phyloP scores from a whole-genome alignment of 371 early-diverging fungal genomes.

The Saksenaea oblongispora region DNA sequence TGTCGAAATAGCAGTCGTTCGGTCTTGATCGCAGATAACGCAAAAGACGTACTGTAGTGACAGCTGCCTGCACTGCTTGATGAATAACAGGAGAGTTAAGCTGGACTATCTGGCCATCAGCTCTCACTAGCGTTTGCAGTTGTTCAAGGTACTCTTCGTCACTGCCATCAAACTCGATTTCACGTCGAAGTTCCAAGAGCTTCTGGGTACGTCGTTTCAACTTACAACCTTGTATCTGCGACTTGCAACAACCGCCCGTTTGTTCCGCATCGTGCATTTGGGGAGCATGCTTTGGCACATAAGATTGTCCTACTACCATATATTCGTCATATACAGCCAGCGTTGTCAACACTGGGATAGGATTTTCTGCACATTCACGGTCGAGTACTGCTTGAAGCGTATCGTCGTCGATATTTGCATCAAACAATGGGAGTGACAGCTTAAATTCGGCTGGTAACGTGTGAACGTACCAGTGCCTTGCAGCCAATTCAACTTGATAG shows the following conservation, averaged over 20 bases:
- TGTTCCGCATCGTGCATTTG: neutral
- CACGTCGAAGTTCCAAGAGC: neutral
- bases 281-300: neutral
- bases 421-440: slow-evolving; percentile 8
- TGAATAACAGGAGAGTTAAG: slow-evolving; percentile 19
- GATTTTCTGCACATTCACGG: neutral
- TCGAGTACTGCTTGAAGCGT: neutral
- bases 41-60: slow-evolving; percentile 19
- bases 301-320: neutral
- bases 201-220: too few relatives aligned
- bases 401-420: slow-evolving; percentile 5
- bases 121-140: neutral
- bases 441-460: slow-evolving; percentile 2
- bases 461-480: slow-evolving; percentile 11
- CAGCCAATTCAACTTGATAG: slow-evolving; percentile 9
- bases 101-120: neutral
- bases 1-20: slow-evolving; percentile 29
- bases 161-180: slow-evolving; percentile 14
- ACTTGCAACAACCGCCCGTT: neutral
- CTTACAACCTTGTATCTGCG: neutral
- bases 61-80: slow-evolving; percentile 15
- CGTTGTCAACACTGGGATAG: slow-evolving; percentile 3
- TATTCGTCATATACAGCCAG: slow-evolving; percentile 8
- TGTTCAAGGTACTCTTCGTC: slow-evolving; percentile 22
- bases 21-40: slow-evolving; percentile 15